Evolutionary conservation across 805 yeast species (phyloP).

Genomic region (Scheffersomyces lignosus): DNA sequence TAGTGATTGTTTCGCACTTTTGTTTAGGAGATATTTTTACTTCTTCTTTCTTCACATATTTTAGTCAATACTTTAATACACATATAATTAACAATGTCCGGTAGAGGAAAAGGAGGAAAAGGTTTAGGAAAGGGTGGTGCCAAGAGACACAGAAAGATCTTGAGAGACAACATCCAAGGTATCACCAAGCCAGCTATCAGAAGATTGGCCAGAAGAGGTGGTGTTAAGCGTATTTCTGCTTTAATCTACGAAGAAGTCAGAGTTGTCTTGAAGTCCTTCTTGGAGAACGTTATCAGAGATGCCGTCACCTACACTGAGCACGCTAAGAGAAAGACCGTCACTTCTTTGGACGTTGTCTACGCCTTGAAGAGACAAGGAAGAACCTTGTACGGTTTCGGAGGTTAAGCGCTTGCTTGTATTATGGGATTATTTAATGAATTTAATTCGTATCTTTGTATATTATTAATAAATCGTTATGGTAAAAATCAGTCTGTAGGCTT

Average conservation of each 20-base stretch:
- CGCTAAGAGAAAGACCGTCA: conserved; percentile 99
- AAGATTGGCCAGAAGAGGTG: conserved; percentile 99
- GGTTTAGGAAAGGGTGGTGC: conserved; percentile 99
- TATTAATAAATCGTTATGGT: conserved; percentile 1
- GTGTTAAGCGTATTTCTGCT: conserved; percentile 99
- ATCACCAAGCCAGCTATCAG: conserved; percentile 99
- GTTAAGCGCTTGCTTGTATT: conserved; percentile 50
- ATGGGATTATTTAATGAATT: background rate
- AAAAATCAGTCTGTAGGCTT: no score
- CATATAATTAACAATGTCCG: conserved; percentile 88
- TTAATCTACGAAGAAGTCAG: conserved; percentile 98
- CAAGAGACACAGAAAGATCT: conserved; percentile 99
- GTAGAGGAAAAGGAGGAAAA: conserved; percentile 99
- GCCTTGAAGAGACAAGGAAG: conserved; percentile 99
- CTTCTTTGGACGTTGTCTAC: conserved; percentile 97
- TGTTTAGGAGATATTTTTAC: no score
- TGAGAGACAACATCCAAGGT: conserved; percentile 99
- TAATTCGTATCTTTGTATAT: conserved; percentile 9
- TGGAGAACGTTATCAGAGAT: conserved; percentile 96
- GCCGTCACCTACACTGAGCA: conserved; percentile 99
- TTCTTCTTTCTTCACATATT: no score
- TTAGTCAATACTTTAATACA: no score
- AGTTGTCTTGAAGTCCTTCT: conserved; percentile 92
- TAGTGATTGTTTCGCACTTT: no score
- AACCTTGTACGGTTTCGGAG: conserved; percentile 99